Percentiles rank a stretch among this genome's conserved stretches.
phyloP scores from a whole-genome alignment of 768 basidiomycete genomes.

The Sutorius australiensis region DNA sequence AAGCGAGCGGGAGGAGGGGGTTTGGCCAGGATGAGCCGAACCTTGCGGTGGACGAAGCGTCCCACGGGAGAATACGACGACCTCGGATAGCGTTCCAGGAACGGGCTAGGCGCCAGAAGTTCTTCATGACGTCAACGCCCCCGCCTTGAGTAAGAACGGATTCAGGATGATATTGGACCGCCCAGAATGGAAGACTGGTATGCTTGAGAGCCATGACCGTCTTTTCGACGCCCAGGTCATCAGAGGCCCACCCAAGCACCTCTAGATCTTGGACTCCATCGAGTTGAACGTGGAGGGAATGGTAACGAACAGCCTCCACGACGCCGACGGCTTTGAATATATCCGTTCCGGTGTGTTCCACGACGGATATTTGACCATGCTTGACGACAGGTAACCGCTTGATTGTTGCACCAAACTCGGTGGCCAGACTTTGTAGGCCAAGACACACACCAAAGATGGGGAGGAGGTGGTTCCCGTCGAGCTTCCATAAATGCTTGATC shows the following conservation, averaged over 20 bases:
- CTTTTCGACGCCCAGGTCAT: conserved; percentile 59
- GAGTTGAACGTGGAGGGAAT: conserved; percentile 68
- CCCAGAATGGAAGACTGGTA: conserved; percentile 68
- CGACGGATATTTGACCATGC: conserved; percentile 68
- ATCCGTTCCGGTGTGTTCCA: conserved; percentile 55
- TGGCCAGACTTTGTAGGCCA: conserved; percentile 71
- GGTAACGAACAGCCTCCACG: conserved; percentile 70
- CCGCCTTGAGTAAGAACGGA: conserved; percentile 70
- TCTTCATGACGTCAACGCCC: conserved; percentile 62
- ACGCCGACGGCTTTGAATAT: conserved; percentile 56
- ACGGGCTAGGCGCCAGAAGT: conserved; percentile 71
- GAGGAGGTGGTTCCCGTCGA: conserved; percentile 46
- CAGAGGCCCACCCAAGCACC: conserved; percentile 69
- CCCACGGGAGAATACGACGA: conserved; percentile 43
- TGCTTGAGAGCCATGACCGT: conserved; percentile 78
- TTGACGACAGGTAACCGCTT: conserved; percentile 64
- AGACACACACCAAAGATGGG: conserved; percentile 85
- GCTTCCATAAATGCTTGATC: conserved; percentile 66
- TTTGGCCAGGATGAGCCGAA: conserved; percentile 63
- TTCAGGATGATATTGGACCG: conserved; percentile 88
- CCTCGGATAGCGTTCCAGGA: conserved; percentile 46
- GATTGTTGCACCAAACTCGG: conserved; percentile 61
- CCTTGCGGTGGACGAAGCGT: conserved; percentile 27
- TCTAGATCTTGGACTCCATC: conserved; percentile 47
- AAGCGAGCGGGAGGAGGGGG: conserved; percentile 23